Percentiles rank a stretch among this genome's conserved stretches.
Evolutionary conservation across 345 rosid species (phyloP).

Genomic region (Lenwebbia sp.): DNA sequence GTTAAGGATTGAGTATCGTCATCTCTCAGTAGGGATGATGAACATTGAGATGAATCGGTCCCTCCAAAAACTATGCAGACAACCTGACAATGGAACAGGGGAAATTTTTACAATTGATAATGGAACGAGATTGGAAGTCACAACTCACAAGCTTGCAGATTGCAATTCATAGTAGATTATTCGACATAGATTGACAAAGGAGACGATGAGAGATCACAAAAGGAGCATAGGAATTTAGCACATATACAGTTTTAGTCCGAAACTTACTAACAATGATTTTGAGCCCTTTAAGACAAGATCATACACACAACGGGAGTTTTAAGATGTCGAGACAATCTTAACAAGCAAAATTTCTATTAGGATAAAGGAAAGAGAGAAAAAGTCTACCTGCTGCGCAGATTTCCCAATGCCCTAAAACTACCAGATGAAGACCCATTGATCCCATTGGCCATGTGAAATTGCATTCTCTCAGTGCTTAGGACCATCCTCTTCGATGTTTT

Average conservation of each 20-base stretch:
- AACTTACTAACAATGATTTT: neutral
- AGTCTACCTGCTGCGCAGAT: conserved; percentile 28
- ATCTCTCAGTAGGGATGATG: neutral
- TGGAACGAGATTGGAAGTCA: neutral
- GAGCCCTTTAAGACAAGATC: neutral
- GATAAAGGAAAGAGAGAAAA: neutral
- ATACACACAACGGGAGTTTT: neutral
- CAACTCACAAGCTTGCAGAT: neutral
- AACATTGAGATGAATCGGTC: neutral
- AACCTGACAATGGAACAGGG: neutral
- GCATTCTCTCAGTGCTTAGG: conserved; percentile 15
- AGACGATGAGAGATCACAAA: neutral
- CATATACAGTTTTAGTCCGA: neutral
- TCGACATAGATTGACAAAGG: neutral
- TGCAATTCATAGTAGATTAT: neutral
- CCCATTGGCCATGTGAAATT: conserved; percentile 9
- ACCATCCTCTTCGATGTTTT: conserved; percentile 16
- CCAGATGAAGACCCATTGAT: conserved; percentile 15
- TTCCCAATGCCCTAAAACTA: conserved; percentile 11
- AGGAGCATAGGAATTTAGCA: neutral
- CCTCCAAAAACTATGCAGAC: neutral
- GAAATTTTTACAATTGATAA: neutral
- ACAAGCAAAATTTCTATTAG: neutral
- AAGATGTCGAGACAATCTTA: neutral
- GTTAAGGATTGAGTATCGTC: neutral